Base-by-base conservation (phyloP, 805 yeast species). In the Kodamaea kakaduensis region DNA sequence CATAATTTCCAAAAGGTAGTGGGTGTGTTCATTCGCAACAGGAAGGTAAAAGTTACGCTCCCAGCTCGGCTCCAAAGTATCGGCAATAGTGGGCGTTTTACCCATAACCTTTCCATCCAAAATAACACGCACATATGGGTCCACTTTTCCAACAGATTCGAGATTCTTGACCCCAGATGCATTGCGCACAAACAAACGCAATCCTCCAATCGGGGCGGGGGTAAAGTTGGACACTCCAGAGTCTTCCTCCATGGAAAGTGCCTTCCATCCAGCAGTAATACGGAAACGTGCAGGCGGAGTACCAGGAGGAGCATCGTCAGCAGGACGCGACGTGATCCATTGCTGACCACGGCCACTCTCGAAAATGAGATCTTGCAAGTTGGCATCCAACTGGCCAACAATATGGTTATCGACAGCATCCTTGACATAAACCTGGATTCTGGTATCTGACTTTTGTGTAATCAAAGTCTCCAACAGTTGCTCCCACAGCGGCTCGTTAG, bases 401-500 rank as follows among this genome's bases (percentile, higher is more conserved):
- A 70, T 51, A 1, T 67, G 56, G 34, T 70, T 75, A 21, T 77
- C 75, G 6, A 77, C 73, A 5, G 75, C 64, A 56, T 84, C 89
- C 50, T 71, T 78, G 17, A 84, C 67, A 16, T 74, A 54, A n/a
- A 84, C 58, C 42, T 68, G 73, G 18, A 83, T 46, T 17, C 64
- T 63, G 12, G 88, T 71, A 20, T 58, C 60, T 1, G 80, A 67
- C 53, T 80, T 84, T 18, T 81, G 71, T 5, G 78, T 71, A 23
- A 84, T 61, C 45, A 84, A 66, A 4, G 75, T 52, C 57, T 84
- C 94, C 37, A 77, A 57, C 18, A 70, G 54, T 48, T 78, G 77
- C 40, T 77, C 78, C 78, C 84, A 84, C 9, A 78, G 62, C 12
- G 95, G 94, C 49, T 79, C 86, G 48, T 83, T 84, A 6, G 78